Percentiles rank a stretch among this genome's conserved stretches.
Evolutionary conservation across 2,329 filamentous ascomycete species (phyloP).

Genomic region (Graphilbum sp.): DNA sequence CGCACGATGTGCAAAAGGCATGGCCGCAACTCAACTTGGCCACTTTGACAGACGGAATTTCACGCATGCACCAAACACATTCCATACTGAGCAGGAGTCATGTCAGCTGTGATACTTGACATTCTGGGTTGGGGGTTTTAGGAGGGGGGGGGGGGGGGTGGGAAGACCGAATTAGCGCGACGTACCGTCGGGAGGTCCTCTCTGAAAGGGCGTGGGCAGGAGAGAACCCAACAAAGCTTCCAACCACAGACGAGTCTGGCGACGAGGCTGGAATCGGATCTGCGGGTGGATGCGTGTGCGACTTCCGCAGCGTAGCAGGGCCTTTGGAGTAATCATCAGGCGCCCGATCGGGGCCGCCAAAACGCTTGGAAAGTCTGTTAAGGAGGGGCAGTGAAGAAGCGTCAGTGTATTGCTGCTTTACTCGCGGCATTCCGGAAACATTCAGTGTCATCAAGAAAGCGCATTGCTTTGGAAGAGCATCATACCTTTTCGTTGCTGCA

Average conservation of each 20-base stretch:
- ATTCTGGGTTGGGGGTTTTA: too few relatives aligned
- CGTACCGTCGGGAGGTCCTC: constrained; percentile 12
- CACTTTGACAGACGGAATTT: constrained; percentile 44
- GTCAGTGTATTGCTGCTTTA: not conserved
- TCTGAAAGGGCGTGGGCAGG: constrained; percentile 10
- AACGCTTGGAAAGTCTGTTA: constrained; percentile 9
- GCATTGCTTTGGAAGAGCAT: not conserved
- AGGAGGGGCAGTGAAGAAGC: not conserved
- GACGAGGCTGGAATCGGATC: constrained; percentile 19
- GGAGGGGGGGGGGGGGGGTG: too few relatives aligned
- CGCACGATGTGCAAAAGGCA: constrained; percentile 62
- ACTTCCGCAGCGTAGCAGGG: constrained; percentile 10
- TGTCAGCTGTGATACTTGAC: too few relatives aligned
- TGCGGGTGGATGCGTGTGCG: constrained; percentile 17
- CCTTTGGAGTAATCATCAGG: constrained; percentile 1
- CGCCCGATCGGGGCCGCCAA: constrained; percentile 8
- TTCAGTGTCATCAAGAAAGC: constrained; percentile 3
- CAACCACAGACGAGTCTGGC: constrained; percentile 19
- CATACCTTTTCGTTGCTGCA: constrained; percentile 7
- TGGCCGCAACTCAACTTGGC: constrained; percentile 65
- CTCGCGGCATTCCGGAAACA: too few relatives aligned
- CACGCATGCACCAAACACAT: constrained; percentile 59
- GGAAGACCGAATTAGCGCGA: too few relatives aligned
- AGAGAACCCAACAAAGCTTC: constrained; percentile 15
- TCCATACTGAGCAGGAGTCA: constrained; percentile 14